phyloP scores from a whole-genome alignment of 1,139 yeast genomes.

The Kodamaea sp. region DNA sequence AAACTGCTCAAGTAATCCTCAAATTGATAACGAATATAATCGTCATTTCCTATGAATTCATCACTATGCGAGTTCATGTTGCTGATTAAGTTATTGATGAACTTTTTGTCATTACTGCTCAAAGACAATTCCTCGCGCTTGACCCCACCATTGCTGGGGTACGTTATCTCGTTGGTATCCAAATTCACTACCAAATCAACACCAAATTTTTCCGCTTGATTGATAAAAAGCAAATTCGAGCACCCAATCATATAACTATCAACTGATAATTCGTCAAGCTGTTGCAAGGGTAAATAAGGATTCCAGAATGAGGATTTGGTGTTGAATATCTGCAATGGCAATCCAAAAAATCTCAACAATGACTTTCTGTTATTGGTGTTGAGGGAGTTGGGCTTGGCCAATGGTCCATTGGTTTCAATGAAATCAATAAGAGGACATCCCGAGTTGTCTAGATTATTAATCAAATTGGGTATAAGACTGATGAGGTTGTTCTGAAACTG shows the following conservation, averaged over 20 bases:
- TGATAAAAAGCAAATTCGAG: constrained; percentile 77
- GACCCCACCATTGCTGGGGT: constrained; percentile 33
- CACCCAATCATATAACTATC: constrained; percentile 80
- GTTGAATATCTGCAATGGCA: constrained; percentile 85
- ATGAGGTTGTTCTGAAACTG: constrained; percentile 72
- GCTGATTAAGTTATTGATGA: constrained; percentile 53
- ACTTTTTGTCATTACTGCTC: constrained; percentile 69
- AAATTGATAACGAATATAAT: constrained; percentile 80
- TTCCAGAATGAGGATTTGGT: constrained; percentile 82
- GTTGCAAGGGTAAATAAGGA: constrained; percentile 92
- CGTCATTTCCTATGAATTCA: constrained; percentile 73
- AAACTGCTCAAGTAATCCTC: constrained; percentile 86
- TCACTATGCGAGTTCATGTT: constrained; percentile 21
- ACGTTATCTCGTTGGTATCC: constrained; percentile 40
- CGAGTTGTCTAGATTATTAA: constrained; percentile 70
- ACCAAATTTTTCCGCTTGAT: constrained; percentile 60
- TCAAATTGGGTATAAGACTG: constrained; percentile 75
- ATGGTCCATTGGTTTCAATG: constrained; percentile 49
- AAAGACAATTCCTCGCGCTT: constrained; percentile 48
- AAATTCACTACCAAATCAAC: constrained; percentile 46
- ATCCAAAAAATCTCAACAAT: constrained; percentile 76
- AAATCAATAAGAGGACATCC: constrained; percentile 77
- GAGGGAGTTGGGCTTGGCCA: constrained; percentile 65
- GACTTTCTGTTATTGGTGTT: constrained; percentile 79
- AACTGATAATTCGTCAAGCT: constrained; percentile 71